Evolutionary conservation across 495 filamentous ascomycete genomes (phyloP), one percentile per base, ranked within the genome.

Genomic region (Cercophora samala): DNA sequence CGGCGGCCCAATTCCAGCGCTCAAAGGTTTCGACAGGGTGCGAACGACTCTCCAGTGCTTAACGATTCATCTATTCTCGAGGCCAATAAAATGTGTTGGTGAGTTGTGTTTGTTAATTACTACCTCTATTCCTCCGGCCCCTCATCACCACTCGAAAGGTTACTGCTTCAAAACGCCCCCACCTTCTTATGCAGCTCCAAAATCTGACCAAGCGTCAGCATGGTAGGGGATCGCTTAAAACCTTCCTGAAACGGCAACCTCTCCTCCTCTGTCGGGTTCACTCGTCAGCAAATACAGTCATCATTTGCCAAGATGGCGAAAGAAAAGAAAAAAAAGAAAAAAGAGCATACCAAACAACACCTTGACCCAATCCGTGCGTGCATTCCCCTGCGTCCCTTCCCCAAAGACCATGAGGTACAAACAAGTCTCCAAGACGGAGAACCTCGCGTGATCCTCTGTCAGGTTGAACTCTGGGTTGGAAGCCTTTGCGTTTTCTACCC

Each of bases 361-460:
- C 18, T 65, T 37, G 0, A 77, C 69, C 74, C 73, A 77, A 15
- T 72, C 64, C 22, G 62, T 73, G 26, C 42, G 64, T 13, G 73
- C 73, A 51, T 69, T 62, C 3, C 72, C 73, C 19, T 69, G 60
- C 0, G 61, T 68, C 0, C 68, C 68, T 56, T 72, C 29, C 1
- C 72, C 72, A 71, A 77, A 76, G 3, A 76, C 72, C 0, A 62
- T 19, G 68, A 74, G 66, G 58, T 78, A 78, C 56, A 74, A 37
- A 1, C 66, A 56, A 23, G 73, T 73, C 68, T 78, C 75, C 58
- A 74, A 71, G 19, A 62, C 54, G 62, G 72, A 74, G 53, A 67
- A 68, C 62, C 66, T 42, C 4, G 52, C 8, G 11, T 68, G 70
- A 2, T 58, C 63, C 3, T 21, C 46, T 0, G 64, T 65, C 68